phyloP scores from a whole-genome alignment of 495 filamentous ascomycete species.

The Terfezia claveryi region DNA sequence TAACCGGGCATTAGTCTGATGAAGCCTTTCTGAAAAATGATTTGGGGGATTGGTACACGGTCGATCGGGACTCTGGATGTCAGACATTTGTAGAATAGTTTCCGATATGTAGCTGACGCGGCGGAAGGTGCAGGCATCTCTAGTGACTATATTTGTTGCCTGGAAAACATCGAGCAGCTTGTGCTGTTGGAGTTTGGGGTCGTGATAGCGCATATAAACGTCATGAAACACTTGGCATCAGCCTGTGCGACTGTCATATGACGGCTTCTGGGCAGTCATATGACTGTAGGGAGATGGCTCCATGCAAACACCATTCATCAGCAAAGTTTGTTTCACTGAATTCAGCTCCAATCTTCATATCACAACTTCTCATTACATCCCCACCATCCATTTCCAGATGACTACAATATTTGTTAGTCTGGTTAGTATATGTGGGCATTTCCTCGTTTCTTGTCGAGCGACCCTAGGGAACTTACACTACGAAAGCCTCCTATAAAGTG shows the following conservation, averaged over 20 bases:
- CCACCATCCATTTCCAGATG: not conserved
- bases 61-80: conserved; percentile 8
- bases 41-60: conserved; percentile 2
- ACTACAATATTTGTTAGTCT: not conserved
- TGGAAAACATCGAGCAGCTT: not conserved
- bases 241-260: conserved; percentile 1
- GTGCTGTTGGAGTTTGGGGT: not conserved
- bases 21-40: not conserved
- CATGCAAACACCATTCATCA: not conserved
- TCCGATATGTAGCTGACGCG: conserved; percentile 10
- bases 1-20: not conserved
- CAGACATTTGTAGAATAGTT: conserved; percentile 11
- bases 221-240: not conserved
- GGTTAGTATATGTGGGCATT: too few relatives aligned
- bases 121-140: conserved; percentile 5
- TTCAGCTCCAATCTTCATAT: not conserved
- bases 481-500: not conserved
- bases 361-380: not conserved
- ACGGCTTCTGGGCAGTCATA: not conserved
- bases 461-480: not conserved
- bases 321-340: not conserved
- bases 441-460: not conserved
- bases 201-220: conserved; percentile 2
- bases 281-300: not conserved
- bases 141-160: conserved; percentile 3